These are phyloP conservation scores for Salix suchowensis DNA, from an alignment of 345 rosid genomes.

Conservation along the genomic window DNA sequence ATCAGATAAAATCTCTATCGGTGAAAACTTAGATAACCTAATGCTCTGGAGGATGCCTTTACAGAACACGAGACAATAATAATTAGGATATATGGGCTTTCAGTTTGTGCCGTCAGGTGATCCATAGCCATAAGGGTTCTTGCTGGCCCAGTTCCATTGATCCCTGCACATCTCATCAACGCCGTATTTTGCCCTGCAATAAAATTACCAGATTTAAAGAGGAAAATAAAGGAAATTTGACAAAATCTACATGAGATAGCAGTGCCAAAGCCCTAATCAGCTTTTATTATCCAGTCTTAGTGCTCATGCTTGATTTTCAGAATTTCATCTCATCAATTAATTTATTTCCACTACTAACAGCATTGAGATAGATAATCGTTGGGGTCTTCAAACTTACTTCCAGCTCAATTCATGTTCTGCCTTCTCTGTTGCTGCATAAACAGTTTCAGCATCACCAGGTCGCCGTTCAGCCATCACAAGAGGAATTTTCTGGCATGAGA, in stretches of 20 bases:
- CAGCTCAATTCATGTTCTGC: conserved; percentile 78
- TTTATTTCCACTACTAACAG: no score
- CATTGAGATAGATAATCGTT: neutral
- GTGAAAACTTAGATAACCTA: neutral
- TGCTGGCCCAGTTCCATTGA: conserved; percentile 93
- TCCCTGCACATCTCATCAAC: conserved; percentile 93
- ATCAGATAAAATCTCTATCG: conserved; percentile 6
- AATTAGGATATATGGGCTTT: neutral
- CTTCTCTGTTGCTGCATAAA: conserved; percentile 78
- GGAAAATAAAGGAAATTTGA: neutral
- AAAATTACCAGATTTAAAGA: neutral
- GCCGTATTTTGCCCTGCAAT: conserved; percentile 71
- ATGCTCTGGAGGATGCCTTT: neutral
- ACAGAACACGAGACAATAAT: neutral
- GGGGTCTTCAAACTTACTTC: conserved; percentile 56
- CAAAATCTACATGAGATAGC: neutral
- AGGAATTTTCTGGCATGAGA: conserved; percentile 63
- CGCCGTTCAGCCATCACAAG: conserved; percentile 65
- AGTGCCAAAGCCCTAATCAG: neutral
- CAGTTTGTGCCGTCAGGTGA: conserved; percentile 34
- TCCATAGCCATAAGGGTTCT: conserved; percentile 85
- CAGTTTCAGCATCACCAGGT: conserved; percentile 81
- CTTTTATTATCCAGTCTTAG: neutral
- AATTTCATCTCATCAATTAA: neutral
- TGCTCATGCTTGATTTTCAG: neutral